These are phyloP conservation scores for Solanum etuberosum DNA, from an alignment of 257 asterid genomes.

Conservation along the genomic window DNA sequence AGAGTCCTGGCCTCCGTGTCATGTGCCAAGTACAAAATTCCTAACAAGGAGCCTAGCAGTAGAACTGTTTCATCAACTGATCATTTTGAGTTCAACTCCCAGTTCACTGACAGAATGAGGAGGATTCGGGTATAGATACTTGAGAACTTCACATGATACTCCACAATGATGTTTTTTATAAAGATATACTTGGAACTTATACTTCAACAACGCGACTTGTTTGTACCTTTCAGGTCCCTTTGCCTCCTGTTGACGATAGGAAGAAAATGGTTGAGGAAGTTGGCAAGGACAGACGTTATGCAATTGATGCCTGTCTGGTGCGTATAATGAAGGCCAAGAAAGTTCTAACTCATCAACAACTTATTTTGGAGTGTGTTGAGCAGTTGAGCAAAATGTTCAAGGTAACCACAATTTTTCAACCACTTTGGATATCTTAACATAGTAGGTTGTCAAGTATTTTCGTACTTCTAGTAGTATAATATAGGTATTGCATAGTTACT, in stretches of 20 bases:
- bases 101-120: slow-evolving; percentile 45
- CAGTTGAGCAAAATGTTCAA: slow-evolving; percentile 40
- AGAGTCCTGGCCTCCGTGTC: slow-evolving; percentile 43
- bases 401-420: slow-evolving; percentile 3
- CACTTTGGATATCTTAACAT: neutral
- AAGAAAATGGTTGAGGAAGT: slow-evolving; percentile 42
- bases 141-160: neutral
- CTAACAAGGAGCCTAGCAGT: slow-evolving; percentile 27
- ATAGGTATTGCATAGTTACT: neutral
- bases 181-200: neutral
- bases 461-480: neutral
- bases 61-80: slow-evolving; percentile 25
- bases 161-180: neutral
- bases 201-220: neutral
- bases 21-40: slow-evolving; percentile 47
- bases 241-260: slow-evolving; percentile 45
- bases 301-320: slow-evolving; percentile 45
- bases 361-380: slow-evolving; percentile 44
- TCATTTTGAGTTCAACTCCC: slow-evolving; percentile 33
- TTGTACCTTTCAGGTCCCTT: slow-evolving; percentile 31
- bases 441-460: neutral
- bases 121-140: slow-evolving; percentile 32
- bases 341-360: slow-evolving; percentile 34
- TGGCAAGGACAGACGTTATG: slow-evolving; percentile 31
- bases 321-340: slow-evolving; percentile 54